Evolutionary conservation across 352 stramenopile species (phyloP).

Genomic region (Globisporangium ultimum): DNA sequence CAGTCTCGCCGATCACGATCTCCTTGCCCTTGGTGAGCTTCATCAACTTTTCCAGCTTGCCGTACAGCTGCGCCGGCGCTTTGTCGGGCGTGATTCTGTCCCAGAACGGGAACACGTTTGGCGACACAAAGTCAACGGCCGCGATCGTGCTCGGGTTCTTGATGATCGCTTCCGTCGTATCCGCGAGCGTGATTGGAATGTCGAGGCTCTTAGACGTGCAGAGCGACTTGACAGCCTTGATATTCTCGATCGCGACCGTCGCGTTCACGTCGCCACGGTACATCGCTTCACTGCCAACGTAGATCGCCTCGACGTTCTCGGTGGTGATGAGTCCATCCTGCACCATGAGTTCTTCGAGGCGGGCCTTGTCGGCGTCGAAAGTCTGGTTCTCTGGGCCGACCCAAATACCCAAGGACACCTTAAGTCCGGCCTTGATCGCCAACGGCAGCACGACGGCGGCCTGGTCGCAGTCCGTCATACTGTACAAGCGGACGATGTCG

Average conservation of each 20-base stretch:
- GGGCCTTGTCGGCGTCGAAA: constrained; percentile 38
- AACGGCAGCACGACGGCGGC: constrained; percentile 33
- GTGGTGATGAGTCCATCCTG: constrained; percentile 15
- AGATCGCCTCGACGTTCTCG: constrained; percentile 39
- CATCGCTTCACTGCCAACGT: constrained; percentile 68
- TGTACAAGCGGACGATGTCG: constrained; percentile 38
- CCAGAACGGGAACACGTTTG: constrained; percentile 74
- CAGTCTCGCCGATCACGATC: constrained; percentile 71
- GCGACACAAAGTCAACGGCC: constrained; percentile 49
- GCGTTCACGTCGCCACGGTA: constrained; percentile 61
- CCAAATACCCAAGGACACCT: constrained; percentile 63
- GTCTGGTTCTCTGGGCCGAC: constrained; percentile 30
- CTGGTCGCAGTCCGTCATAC: constrained; percentile 59
- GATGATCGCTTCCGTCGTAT: constrained; percentile 62
- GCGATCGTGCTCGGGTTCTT: constrained; percentile 35
- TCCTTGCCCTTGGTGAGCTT: constrained; percentile 18
- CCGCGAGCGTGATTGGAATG: constrained; percentile 55
- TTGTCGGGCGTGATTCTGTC: constrained; percentile 33
- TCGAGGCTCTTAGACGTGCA: constrained; percentile 16
- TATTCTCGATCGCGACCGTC: constrained; percentile 31
- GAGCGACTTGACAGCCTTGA: constrained; percentile 37
- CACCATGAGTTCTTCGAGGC: constrained; percentile 33
- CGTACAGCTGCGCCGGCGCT: constrained; percentile 36
- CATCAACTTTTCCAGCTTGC: constrained; percentile 27
- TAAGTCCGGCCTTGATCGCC: constrained; percentile 40